phyloP scores from a whole-genome alignment of 202 grass and related monocot genomes.

The Brachypodium distachyon region DNA sequence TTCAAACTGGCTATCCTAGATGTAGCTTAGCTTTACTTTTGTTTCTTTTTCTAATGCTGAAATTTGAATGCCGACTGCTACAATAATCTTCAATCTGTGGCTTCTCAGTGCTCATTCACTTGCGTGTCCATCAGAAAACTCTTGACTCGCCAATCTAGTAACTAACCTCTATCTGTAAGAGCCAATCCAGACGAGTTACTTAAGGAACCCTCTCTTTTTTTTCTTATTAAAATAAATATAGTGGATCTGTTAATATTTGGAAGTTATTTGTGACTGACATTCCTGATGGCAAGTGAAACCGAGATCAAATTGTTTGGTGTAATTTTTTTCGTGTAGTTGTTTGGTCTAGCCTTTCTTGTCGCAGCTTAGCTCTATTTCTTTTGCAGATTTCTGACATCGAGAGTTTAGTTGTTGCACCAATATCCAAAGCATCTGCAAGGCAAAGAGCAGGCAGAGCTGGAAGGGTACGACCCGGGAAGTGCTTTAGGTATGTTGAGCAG shows the following conservation, averaged over 20 bases:
- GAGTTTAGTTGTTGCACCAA: constrained; percentile 81
- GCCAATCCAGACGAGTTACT: not conserved
- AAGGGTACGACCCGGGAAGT: constrained; percentile 89
- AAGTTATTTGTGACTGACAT: not conserved
- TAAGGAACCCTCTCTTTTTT: not conserved
- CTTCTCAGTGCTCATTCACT: not conserved
- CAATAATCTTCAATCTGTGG: constrained; percentile 1
- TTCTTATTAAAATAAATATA: not conserved
- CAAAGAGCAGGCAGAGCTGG: constrained; percentile 93
- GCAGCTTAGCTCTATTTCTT: constrained; percentile 2
- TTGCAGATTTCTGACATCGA: constrained; percentile 81
- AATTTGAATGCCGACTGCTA: not conserved
- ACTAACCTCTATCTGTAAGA: not conserved
- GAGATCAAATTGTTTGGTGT: not conserved
- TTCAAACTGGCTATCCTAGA: not conserved
- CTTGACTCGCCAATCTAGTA: not conserved
- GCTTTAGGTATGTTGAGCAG: constrained; percentile 54
- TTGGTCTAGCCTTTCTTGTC: constrained; percentile 1
- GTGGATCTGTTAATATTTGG: not conserved
- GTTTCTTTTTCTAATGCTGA: not conserved
- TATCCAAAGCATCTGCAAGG: constrained; percentile 93
- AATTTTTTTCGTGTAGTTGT: not conserved
- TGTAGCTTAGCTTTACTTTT: not conserved
- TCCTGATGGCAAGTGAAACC: not conserved
- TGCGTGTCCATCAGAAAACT: not conserved